These are phyloP conservation scores for Vachellia pachyceras DNA, from an alignment of 306 rosid species.

Conservation along the genomic window DNA sequence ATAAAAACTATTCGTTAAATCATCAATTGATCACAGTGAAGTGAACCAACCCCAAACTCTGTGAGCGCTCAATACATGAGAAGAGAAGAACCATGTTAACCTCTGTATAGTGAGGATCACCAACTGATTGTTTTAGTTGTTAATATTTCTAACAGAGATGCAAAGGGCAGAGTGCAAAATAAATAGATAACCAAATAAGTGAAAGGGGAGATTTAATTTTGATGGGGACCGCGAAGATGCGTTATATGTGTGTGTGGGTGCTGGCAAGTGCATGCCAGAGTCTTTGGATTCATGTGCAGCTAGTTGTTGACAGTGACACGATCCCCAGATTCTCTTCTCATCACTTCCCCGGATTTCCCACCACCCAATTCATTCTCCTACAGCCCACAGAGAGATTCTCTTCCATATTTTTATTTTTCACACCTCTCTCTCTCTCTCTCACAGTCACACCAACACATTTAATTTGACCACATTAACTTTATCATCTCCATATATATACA, in stretches of 20 bases:
- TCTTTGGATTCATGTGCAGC: slow-evolving; percentile 7
- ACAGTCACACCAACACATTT: neutral
- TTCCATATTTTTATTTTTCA: neutral
- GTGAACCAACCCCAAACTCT: too few relatives aligned
- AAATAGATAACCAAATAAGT: too few relatives aligned
- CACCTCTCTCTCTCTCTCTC: neutral
- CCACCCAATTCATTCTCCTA: slow-evolving; percentile 13
- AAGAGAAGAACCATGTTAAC: too few relatives aligned
- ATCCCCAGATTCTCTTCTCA: slow-evolving; percentile 19
- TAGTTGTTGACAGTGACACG: neutral
- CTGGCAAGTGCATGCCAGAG: slow-evolving; percentile 5
- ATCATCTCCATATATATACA: too few relatives aligned
- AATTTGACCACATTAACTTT: neutral
- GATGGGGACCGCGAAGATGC: neutral
- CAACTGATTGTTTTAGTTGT: too few relatives aligned
- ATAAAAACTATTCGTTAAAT: too few relatives aligned
- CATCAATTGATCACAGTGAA: too few relatives aligned
- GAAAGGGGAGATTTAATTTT: neutral
- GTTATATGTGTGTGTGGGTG: neutral
- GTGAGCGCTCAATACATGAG: too few relatives aligned
- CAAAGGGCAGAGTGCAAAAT: too few relatives aligned
- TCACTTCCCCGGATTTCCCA: neutral
- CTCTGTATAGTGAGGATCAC: too few relatives aligned
- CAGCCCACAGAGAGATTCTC: neutral
- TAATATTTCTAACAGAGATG: too few relatives aligned